Base-by-base conservation (phyloP, 495 filamentous ascomycete genomes). In the Aspergillus haitiensis region DNA sequence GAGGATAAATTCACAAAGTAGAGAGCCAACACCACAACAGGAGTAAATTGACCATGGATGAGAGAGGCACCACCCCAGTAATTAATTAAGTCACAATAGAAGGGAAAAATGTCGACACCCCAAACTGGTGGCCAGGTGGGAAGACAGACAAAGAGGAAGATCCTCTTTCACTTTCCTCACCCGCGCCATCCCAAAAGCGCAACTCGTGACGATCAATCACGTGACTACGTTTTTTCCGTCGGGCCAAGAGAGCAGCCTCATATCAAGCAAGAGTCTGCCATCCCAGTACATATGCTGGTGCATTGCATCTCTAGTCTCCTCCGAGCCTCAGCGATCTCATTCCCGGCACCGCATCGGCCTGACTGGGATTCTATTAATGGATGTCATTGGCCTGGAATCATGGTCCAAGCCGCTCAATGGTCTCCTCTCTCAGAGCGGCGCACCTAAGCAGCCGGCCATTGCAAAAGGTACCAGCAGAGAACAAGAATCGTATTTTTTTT, bases 361-460 rank as follows among this genome's bases (percentile, higher is more conserved):
- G 16, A 18, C 42, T 33, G 31, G n/a, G 65, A 70, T 63, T 59
- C 68, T 67, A 62, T 78, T 78, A 72, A 80, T 80, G 77, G 75
- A 80, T 80, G 77, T 80, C 76, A 80, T 77, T 72, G 59, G 75
- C 68, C 66, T 67, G 69, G 62, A 76, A 71, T 70, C 70, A 77
- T 77, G 75, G 64, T 60, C 71, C 70, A 61, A 68, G 69, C 69
- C 70, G 71, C 70, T 72, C 69, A 70, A 68, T 73, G 70, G 64
- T 70, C 63, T 62, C 62, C 56, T 72, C 72, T 68, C 62, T 76
- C 62, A 76, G 69, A 74, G 64, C 72, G 62, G 62, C 64, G 55
- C 72, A 71, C 44, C 57, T 66, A 60, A 59, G 62, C 55, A 60
- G 60, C 59, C 62, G 61, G 63, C 48, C 44, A 46, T 69, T 66